Evolutionary conservation across 1,284 basidiomycete species (phyloP).

Genomic region (Trichosporon sp.): DNA sequence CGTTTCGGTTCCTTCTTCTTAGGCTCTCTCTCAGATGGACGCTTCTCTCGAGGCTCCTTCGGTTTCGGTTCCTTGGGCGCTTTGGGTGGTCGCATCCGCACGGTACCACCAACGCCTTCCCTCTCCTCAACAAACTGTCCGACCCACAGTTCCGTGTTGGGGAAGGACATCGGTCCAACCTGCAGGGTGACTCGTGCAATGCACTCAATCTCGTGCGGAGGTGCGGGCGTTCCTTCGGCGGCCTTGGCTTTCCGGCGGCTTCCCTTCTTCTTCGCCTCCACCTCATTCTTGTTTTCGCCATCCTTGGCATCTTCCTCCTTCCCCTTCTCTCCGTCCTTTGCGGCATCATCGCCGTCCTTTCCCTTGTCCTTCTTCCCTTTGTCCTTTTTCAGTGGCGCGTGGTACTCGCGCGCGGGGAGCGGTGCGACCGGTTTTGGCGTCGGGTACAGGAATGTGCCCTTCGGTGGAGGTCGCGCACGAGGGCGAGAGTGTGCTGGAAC

Average conservation of each 20-base stretch:
- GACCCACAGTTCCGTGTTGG: slow-evolving; percentile 52
- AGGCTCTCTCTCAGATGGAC: background rate
- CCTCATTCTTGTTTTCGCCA: slow-evolving; percentile 16
- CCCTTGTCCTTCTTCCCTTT: slow-evolving; percentile 20
- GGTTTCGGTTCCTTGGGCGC: slow-evolving; percentile 25
- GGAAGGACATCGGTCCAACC: slow-evolving; percentile 49
- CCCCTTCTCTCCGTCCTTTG: slow-evolving; percentile 2
- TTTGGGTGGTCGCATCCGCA: slow-evolving; percentile 26
- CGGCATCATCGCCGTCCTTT: background rate
- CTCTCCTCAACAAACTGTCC: slow-evolving; percentile 50
- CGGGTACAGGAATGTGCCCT: slow-evolving; percentile 46
- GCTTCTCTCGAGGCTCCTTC: slow-evolving; percentile 14
- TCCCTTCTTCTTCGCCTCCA: slow-evolving; percentile 25
- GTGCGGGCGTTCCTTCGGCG: slow-evolving; percentile 36
- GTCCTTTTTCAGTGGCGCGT: slow-evolving; percentile 26
- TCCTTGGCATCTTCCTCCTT: slow-evolving; percentile 2
- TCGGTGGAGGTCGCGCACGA: slow-evolving; percentile 40
- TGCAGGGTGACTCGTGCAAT: slow-evolving; percentile 47
- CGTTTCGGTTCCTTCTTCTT: slow-evolving; percentile 23
- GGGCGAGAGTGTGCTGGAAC: slow-evolving; percentile 48
- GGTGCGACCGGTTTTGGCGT: slow-evolving; percentile 36
- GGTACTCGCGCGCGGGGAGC: slow-evolving; percentile 35
- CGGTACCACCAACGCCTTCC: slow-evolving; percentile 22
- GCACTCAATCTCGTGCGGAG: slow-evolving; percentile 54
- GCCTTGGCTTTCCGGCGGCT: slow-evolving; percentile 26